These are phyloP conservation scores for Globisporangium irregulare DNA, from an alignment of 352 stramenopile genomes.

Conservation along the genomic window DNA sequence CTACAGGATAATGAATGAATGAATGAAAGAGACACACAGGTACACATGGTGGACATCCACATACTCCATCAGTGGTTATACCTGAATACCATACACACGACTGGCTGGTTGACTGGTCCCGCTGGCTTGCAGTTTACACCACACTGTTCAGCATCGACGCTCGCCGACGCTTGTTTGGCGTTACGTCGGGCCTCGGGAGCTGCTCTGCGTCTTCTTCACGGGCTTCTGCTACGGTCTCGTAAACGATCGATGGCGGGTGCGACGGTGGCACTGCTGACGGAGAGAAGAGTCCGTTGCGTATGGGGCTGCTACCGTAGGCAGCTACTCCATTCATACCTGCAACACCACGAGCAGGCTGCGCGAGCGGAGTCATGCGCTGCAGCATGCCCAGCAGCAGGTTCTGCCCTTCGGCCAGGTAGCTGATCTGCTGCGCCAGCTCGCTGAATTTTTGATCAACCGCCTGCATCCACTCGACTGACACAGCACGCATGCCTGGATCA, in stretches of 20 bases:
- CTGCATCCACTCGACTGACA: constrained; percentile 17
- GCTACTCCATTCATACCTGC: background rate
- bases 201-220: background rate
- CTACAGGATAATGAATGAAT: background rate
- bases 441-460: constrained; percentile 6
- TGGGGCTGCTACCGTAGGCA: background rate
- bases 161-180: constrained; percentile 10
- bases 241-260: background rate
- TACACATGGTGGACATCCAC: background rate
- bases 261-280: background rate
- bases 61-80: background rate
- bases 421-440: constrained; percentile 14
- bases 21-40: background rate
- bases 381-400: constrained; percentile 18
- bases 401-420: constrained; percentile 10
- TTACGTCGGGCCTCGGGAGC: background rate
- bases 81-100: background rate
- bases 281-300: constrained; percentile 1
- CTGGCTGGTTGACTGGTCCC: background rate
- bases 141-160: background rate
- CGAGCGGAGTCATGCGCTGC: constrained; percentile 10
- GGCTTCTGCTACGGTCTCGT: background rate
- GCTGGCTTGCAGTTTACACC: background rate
- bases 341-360: background rate
- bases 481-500: background rate